Percentiles rank a stretch among this genome's conserved stretches.
Conservation (phyloP, 192 early-diverging fungal species). For the Linnemannia hyalina region DNA sequence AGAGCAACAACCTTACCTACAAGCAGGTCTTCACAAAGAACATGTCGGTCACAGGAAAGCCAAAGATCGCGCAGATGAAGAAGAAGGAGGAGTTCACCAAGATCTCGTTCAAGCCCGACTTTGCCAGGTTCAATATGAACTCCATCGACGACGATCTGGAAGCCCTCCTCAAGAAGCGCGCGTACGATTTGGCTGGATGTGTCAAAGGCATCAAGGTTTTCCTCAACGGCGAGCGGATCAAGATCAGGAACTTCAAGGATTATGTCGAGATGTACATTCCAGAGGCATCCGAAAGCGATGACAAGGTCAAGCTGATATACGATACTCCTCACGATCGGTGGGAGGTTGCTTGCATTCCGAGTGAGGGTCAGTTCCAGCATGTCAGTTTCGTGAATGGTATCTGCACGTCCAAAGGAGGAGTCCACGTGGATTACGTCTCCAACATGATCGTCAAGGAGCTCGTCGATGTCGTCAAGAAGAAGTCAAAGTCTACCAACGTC, state of each 20-base stretch:
- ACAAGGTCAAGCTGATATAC: conserved; percentile 72
- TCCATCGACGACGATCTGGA: conserved; percentile 87
- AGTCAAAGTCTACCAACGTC: conserved; percentile 75
- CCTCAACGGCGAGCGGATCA: conserved; percentile 86
- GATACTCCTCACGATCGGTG: conserved; percentile 86
- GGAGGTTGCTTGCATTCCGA: conserved; percentile 94
- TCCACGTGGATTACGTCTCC: conserved; percentile 86
- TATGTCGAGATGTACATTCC: conserved; percentile 87
- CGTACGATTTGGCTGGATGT: conserved; percentile 94
- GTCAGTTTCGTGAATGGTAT: conserved; percentile 98
- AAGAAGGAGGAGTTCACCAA: conserved; percentile 86
- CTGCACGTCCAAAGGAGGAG: conserved; percentile 94
- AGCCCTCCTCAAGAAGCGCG: conserved; percentile 92
- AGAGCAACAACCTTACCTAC: conserved; percentile 77
- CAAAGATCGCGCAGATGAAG: conserved; percentile 76
- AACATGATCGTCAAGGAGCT: conserved; percentile 85
- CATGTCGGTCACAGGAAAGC: conserved; percentile 84
- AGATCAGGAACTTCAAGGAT: conserved; percentile 90
- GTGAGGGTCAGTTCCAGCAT: conserved; percentile 96
- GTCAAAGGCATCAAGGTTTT: conserved; percentile 87
- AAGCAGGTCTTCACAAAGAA: conserved; percentile 91
- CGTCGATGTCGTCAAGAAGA: conserved; percentile 77
- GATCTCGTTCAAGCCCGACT: conserved; percentile 96
- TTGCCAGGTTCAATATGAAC: conserved; percentile 91
- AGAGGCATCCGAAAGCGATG: conserved; percentile 33